Evolutionary conservation across 306 rosid genomes (phyloP).

Genomic region (Abrus precatorius): DNA sequence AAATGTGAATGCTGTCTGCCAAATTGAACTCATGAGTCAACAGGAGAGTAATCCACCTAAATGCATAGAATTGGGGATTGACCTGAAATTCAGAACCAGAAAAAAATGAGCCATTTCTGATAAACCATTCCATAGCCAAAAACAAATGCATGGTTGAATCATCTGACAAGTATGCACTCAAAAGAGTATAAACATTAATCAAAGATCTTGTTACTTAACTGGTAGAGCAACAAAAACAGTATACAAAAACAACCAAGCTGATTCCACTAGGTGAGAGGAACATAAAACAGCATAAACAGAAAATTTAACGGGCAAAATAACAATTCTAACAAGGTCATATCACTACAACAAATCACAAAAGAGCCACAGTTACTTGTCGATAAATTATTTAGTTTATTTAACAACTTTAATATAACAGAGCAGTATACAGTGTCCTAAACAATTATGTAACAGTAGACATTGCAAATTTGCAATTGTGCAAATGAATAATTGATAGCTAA

Average conservation of each 20-base stretch:
- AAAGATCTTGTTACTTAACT: conserved; percentile 17
- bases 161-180: conserved; percentile 25
- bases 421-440: conserved; percentile 5
- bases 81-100: conserved; percentile 66
- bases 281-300: conserved; percentile 8
- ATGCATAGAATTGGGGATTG: conserved; percentile 98
- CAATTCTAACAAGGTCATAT: conserved; percentile 26
- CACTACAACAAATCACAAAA: conserved; percentile 23
- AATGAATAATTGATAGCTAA: background rate
- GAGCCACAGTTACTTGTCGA: background rate
- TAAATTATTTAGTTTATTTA: conserved; percentile 25
- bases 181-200: background rate
- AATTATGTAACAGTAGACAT: conserved; percentile 24
- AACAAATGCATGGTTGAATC: conserved; percentile 21
- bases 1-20: conserved; percentile 93
- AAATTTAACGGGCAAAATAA: background rate
- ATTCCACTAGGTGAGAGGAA: background rate
- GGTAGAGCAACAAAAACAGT: conserved; percentile 3
- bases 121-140: conserved; percentile 26
- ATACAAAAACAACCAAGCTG: background rate
- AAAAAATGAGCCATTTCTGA: conserved; percentile 50
- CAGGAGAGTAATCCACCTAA: conserved; percentile 99
- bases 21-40: conserved; percentile 98
- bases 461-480: background rate
- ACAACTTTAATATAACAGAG: conserved; percentile 17